Base-by-base conservation (phyloP, 2,329 filamentous ascomycete genomes). In the Pseudogymnoascus sp. region DNA sequence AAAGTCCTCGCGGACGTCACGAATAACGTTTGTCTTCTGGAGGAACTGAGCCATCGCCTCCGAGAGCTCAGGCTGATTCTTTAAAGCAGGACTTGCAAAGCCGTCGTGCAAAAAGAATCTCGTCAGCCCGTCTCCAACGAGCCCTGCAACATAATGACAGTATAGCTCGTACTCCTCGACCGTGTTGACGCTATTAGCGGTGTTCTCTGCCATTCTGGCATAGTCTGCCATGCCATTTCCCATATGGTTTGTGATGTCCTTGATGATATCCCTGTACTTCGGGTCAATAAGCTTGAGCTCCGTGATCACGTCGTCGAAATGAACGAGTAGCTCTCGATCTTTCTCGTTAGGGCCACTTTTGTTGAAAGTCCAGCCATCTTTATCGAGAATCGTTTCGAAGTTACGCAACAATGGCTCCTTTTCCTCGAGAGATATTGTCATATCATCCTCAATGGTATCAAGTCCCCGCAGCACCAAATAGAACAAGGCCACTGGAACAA, bases 191-290 rank as follows among this genome's bases (percentile, higher is more conserved):
- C 91, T 91, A 65, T 91, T 85, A 67, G 84, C 79, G 70, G 92
- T 91, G 76, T 89, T 83, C 70, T 94, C 90, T 12, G 90, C 87
- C 70, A 95, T 94, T 69, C 89, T 81, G 42, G 85, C 90, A 74
- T 96, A 99, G 77, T 99, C 93, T 28, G 94, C 94, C 94, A 99
- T 99, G 69, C 94, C 94, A 72, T 97, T 92, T 67, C 92, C 93
- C 94, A 99, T 99, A 78, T 91, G 90, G 72, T 87, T 80, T 33
- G 92, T 91, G 73, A 97, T 96, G 70, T 97, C 93, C 76, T 88
- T 88, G 77, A 99, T 94, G 73, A 97, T 92, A 5, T 81, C 84
- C 75, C 83, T 84, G 78, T 99, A 97, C 63, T 84, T 84, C 59
- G 86, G 84, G 80, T 97, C 95, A 76, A 96, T 80, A 77, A 90